Conservation (phyloP, 331 rosid genomes). For the Rosa hybrid region DNA sequence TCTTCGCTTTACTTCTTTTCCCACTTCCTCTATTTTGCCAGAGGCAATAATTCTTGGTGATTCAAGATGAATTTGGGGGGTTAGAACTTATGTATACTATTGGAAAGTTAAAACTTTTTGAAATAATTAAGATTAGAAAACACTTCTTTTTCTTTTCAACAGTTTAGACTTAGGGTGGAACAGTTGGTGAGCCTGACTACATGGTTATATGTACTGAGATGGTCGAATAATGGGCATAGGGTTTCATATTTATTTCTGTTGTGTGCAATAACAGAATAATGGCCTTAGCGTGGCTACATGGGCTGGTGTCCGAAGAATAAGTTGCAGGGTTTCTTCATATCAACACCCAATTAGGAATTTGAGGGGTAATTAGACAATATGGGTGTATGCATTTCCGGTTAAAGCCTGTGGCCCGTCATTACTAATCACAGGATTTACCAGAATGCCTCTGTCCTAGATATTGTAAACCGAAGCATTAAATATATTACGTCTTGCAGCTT, state of each 20-base stretch:
- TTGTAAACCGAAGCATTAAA: not conserved
- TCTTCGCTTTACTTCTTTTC: not conserved
- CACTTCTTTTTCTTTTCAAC: not conserved
- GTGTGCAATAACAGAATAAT: not conserved
- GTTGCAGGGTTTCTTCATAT: not conserved
- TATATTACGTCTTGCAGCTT: not conserved
- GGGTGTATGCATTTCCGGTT: not conserved
- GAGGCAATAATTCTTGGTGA: not conserved
- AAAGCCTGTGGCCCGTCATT: not conserved
- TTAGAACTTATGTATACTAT: not conserved
- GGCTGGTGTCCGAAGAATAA: not conserved
- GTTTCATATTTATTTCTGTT: not conserved
- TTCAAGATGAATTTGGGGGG: not conserved
- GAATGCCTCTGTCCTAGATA: not conserved
- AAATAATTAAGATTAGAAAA: not conserved
- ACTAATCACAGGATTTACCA: not conserved
- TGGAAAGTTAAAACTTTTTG: not conserved
- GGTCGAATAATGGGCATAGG: not conserved
- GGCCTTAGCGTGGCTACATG: not conserved
- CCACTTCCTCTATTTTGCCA: constrained; percentile 10
- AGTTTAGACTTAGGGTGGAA: not conserved
- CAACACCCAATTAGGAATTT: not conserved
- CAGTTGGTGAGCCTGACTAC: not conserved
- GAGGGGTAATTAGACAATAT: not conserved
- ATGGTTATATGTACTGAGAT: not conserved